A percentile compares a stretch with the other conserved stretches of the same genome.
These are phyloP conservation scores for Zygosaccharomyces gambellarensis DNA, from an alignment of 805 yeast species.

Conservation along the genomic window DNA sequence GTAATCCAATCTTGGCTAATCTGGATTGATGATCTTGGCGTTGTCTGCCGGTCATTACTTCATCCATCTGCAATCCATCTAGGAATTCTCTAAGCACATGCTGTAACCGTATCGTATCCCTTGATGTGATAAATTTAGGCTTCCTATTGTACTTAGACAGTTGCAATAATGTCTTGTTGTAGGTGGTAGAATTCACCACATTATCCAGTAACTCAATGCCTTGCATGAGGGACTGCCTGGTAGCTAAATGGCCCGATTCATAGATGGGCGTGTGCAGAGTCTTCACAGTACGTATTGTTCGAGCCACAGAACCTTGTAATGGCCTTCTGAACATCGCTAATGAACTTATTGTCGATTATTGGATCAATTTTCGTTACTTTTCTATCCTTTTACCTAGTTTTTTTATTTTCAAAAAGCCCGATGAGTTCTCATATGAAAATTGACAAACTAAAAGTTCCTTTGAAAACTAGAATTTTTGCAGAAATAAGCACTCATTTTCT, in stretches of 20 bases:
- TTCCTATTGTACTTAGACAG: slow-evolving; percentile 22
- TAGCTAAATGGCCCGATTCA: slow-evolving; percentile 9
- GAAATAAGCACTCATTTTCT: neutral
- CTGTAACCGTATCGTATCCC: slow-evolving; percentile 18
- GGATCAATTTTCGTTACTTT: neutral
- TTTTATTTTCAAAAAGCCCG: neutral
- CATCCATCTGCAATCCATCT: slow-evolving; percentile 20
- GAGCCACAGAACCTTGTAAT: neutral
- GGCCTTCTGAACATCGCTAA: neutral
- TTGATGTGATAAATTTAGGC: slow-evolving; percentile 23
- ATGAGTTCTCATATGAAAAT: neutral
- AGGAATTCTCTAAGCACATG: slow-evolving; percentile 20
- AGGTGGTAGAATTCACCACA: slow-evolving; percentile 19
- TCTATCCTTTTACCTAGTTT: neutral
- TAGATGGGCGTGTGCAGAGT: slow-evolving; percentile 29
- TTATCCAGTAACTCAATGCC: slow-evolving; percentile 20
- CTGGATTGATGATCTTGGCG: slow-evolving; percentile 12
- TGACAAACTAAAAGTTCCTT: neutral
- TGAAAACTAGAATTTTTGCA: neutral
- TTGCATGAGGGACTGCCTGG: slow-evolving; percentile 15
- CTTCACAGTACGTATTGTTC: slow-evolving; percentile 18
- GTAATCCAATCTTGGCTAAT: slow-evolving; percentile 26
- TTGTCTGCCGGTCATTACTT: slow-evolving; percentile 10
- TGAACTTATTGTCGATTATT: neutral
- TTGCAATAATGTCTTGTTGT: slow-evolving; percentile 23